These are phyloP conservation scores for Pilaira anomala DNA, from an alignment of 192 early-diverging fungal species.

Conservation along the genomic window DNA sequence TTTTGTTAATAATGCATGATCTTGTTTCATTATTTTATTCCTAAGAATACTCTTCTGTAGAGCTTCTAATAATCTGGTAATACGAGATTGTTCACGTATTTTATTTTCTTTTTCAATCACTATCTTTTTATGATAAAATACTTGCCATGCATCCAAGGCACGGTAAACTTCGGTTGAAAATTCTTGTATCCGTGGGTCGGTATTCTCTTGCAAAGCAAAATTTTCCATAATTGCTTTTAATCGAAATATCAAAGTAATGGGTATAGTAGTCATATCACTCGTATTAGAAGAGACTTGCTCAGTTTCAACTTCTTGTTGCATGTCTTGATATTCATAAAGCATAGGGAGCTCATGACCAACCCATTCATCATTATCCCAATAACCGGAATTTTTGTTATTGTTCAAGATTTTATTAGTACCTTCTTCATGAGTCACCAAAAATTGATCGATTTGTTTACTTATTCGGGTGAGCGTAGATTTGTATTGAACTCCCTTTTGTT, in stretches of 20 bases:
- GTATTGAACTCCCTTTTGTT: not conserved
- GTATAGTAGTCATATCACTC: too few relatives aligned
- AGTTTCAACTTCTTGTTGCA: not conserved
- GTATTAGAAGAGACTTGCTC: too few relatives aligned
- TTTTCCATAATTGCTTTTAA: slow-evolving; percentile 1
- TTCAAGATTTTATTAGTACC: not conserved
- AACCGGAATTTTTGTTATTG: not conserved
- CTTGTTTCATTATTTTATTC: slow-evolving; percentile 3
- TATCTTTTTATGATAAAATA: too few relatives aligned
- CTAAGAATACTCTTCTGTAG: not conserved
- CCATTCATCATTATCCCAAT: slow-evolving; percentile 7
- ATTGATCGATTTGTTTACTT: not conserved
- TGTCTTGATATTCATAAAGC: not conserved
- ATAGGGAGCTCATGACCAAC: not conserved
- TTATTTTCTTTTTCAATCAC: too few relatives aligned
- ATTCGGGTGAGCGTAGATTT: not conserved
- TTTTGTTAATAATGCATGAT: not conserved
- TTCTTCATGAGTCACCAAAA: not conserved
- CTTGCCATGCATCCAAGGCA: too few relatives aligned
- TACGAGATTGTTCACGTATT: too few relatives aligned
- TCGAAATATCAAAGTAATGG: not conserved
- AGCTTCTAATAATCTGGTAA: not conserved
- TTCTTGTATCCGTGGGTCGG: too few relatives aligned
- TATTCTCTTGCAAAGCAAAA: too few relatives aligned
- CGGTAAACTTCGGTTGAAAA: too few relatives aligned